A percentile compares a stretch with the other conserved stretches of the same genome.
Conservation (phyloP, 805 yeast genomes). For the Geotrichum ghanense region DNA sequence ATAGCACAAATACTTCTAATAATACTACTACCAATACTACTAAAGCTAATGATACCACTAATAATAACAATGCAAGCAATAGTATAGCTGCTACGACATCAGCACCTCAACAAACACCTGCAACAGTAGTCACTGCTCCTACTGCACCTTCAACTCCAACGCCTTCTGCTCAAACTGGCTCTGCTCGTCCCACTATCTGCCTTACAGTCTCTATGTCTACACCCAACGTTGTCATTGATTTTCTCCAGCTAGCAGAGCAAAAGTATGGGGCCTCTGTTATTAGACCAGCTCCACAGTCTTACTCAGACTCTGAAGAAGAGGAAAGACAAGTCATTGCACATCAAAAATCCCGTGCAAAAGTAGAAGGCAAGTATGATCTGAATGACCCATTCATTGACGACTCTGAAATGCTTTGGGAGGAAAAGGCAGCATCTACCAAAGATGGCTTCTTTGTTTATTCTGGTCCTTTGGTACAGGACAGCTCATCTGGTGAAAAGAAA, state of each 20-base stretch:
- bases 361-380: constrained; percentile 83
- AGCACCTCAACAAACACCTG: neutral
- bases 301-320: constrained; percentile 15
- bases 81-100: neutral
- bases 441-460: constrained; percentile 94
- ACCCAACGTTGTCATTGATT: constrained; percentile 48
- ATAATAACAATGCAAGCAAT: neutral
- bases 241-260: constrained; percentile 63
- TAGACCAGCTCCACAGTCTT: constrained; percentile 55
- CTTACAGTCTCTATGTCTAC: constrained; percentile 12
- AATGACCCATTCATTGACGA: constrained; percentile 97
- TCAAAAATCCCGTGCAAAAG: constrained; percentile 47
- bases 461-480: constrained; percentile 57
- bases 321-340: constrained; percentile 18
- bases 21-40: neutral
- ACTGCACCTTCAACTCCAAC: neutral
- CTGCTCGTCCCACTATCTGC: constrained; percentile 8
- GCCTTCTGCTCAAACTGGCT: neutral
- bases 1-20: no score
- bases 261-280: constrained; percentile 70
- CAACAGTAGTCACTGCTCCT: neutral
- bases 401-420: constrained; percentile 84
- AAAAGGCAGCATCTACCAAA: constrained; percentile 80
- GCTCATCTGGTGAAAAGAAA: neutral
- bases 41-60: neutral